A percentile compares a stretch with the other conserved stretches of the same genome.
These are phyloP conservation scores for Carex arenaria DNA, from an alignment of 202 grass and related monocot genomes.

Conservation along the genomic window DNA sequence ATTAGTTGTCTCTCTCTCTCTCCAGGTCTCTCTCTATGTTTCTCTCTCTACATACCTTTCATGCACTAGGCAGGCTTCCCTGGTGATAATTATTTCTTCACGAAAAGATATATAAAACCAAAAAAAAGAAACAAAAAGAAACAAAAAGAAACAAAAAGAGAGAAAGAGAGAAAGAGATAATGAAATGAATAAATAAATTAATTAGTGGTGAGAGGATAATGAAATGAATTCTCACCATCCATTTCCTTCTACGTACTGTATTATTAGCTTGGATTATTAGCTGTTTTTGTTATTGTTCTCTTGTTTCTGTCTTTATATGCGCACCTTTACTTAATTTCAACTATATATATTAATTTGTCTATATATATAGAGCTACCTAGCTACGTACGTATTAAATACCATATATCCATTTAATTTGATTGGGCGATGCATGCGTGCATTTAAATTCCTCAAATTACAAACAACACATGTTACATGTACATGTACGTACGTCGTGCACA, in stretches of 20 bases:
- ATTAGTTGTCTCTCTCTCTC: not conserved
- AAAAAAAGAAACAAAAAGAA: not conserved
- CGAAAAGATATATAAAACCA: not conserved
- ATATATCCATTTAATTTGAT: no score
- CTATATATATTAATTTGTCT: no score
- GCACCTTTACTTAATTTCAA: no score
- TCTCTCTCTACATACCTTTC: conserved; percentile 2
- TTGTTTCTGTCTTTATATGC: not conserved
- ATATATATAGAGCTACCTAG: no score
- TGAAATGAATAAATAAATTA: not conserved
- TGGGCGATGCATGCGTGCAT: no score
- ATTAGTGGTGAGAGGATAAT: conserved; percentile 3
- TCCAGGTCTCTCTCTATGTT: not conserved
- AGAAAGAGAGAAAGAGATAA: not conserved
- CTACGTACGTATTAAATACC: no score
- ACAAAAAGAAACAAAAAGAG: not conserved
- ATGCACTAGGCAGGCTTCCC: not conserved
- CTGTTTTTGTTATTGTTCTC: not conserved
- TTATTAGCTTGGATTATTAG: not conserved
- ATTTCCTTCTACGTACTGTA: not conserved
- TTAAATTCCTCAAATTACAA: no score
- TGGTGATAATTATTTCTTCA: not conserved
- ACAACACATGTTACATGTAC: no score
- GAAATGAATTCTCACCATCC: not conserved
- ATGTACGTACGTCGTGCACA: no score